A percentile compares a stretch with the other conserved stretches of the same genome.
Conservation (phyloP, 345 rosid species). For the Linum lewisii region DNA sequence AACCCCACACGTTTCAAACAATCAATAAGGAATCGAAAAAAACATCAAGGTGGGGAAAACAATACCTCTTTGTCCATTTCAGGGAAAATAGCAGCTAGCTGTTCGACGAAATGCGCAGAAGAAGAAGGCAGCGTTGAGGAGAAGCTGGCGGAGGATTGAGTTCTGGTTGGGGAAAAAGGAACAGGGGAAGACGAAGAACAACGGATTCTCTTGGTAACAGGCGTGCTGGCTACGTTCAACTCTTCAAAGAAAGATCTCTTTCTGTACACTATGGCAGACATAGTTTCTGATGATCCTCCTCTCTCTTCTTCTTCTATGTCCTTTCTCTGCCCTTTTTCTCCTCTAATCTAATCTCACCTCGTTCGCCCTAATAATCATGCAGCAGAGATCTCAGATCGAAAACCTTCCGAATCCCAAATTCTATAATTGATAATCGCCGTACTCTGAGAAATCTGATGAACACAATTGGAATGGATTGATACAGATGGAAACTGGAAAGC, state of each 20-base stretch:
- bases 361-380: background rate
- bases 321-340: background rate
- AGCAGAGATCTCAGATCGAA: background rate
- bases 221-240: constrained; percentile 17
- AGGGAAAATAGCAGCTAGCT: constrained; percentile 53
- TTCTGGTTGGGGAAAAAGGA: constrained; percentile 43
- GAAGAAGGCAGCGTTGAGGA: background rate
- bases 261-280: constrained; percentile 9
- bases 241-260: constrained; percentile 12
- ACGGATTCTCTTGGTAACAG: constrained; percentile 58
- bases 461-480: background rate
- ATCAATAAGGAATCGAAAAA: background rate
- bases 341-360: background rate
- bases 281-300: constrained; percentile 7
- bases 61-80: constrained; percentile 70
- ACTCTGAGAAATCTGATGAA: background rate
- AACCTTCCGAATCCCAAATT: background rate
- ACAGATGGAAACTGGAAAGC: background rate
- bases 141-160: constrained; percentile 14
- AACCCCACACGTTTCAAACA: background rate
- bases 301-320: background rate
- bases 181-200: constrained; percentile 54
- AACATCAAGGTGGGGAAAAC: background rate
- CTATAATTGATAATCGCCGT: background rate
- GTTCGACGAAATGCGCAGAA: constrained; percentile 33